Base-by-base conservation (phyloP, 108 stramenopile genomes). In the Nitzschia sp. region DNA sequence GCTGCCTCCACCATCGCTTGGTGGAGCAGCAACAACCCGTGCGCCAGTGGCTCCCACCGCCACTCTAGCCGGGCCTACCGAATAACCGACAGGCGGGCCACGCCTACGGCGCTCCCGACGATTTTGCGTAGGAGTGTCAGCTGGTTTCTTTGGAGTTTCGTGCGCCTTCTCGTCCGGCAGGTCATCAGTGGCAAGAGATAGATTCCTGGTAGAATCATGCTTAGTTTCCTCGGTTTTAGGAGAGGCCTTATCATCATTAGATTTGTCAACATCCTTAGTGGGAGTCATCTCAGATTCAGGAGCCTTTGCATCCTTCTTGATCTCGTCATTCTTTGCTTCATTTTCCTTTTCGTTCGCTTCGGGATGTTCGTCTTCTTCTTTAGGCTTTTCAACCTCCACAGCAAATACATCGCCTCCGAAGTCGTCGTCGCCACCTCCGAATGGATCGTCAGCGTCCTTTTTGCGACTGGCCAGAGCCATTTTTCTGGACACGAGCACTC, bases 361-460 rank as follows among this genome's bases (percentile, higher is more conserved):
- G 13, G 34, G 5, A 6, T 13, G 28, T 28, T 58, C 47, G 2
- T 21, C 38, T 58, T 71, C 71, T 8, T 75, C 78, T 25, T 70
- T 61, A 18, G 36, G 51, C 21, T 81, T 82, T 2, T 70, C 77
- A n/a, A 31, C 75, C 62, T 64, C 79, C 8, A 93, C 89, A 51
- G 87, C 93, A 75, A 94, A 94, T 8, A 94, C 93, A 64, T 94
- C 93, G 17, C 93, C 93, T 27, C 93, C 93, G 78, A 94, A 94
- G 31, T 85, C 85, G 62, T 85, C 87, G 15, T 85, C 91, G 4
- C 55, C 78, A 17, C 68, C 86, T 17, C 82, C 86, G 65, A 85
- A 84, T 1, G 74, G 78, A 68, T 85, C 83, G 47, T 89, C 91
- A 23, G 79, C 75, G 1, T 78, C 56, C 17, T 49, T 53, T 53